These are phyloP conservation scores for Phylloporus arenicola DNA, from an alignment of 768 basidiomycete genomes.

Conservation along the genomic window DNA sequence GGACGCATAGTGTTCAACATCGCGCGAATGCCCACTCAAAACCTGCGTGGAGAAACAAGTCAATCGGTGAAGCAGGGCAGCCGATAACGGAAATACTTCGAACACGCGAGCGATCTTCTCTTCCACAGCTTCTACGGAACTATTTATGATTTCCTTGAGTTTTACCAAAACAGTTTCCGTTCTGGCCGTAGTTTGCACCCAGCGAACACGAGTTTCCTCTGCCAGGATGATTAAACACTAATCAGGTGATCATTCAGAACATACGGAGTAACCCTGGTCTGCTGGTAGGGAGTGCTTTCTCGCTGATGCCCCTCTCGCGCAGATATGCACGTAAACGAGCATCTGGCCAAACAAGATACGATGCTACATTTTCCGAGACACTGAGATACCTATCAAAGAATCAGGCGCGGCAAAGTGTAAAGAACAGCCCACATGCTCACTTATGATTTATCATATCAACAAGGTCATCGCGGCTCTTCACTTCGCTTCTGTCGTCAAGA, in stretches of 20 bases:
- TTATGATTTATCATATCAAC: slow-evolving; percentile 67
- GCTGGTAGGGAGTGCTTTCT: slow-evolving; percentile 55
- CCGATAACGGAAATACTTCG: slow-evolving; percentile 18
- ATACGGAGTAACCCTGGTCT: slow-evolving; percentile 78
- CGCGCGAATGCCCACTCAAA: slow-evolving; percentile 36
- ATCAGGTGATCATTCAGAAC: background rate
- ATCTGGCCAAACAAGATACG: slow-evolving; percentile 89
- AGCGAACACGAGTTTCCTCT: slow-evolving; percentile 79
- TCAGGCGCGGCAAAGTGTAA: background rate
- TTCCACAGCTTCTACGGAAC: slow-evolving; percentile 68
- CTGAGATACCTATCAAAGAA: slow-evolving; percentile 47
- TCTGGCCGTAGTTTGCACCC: slow-evolving; percentile 58
- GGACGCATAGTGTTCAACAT: slow-evolving; percentile 22
- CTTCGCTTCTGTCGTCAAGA: slow-evolving; percentile 43
- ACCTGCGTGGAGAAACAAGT: slow-evolving; percentile 15
- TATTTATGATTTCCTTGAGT: slow-evolving; percentile 62
- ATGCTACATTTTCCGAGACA: slow-evolving; percentile 38
- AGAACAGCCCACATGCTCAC: slow-evolving; percentile 33
- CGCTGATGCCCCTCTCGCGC: slow-evolving; percentile 67
- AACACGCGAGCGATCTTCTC: slow-evolving; percentile 57
- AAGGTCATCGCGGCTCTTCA: slow-evolving; percentile 69
- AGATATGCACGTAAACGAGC: slow-evolving; percentile 88
- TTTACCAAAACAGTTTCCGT: slow-evolving; percentile 53
- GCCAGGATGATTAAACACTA: background rate
- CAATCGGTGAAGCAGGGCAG: background rate